Base-by-base conservation (phyloP, 768 basidiomycete species). In the Kwoniella dendrophila region DNA sequence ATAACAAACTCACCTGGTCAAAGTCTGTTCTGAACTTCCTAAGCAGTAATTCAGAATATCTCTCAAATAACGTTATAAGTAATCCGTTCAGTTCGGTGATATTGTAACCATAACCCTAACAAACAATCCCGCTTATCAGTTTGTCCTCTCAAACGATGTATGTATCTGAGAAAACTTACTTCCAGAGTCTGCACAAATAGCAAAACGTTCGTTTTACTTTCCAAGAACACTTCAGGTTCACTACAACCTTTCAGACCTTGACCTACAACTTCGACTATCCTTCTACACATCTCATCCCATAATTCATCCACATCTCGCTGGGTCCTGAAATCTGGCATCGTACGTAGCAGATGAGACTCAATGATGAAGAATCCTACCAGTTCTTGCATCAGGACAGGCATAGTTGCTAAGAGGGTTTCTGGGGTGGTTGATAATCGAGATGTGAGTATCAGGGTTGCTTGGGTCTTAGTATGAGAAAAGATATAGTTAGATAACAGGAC, bases 331-430 rank as follows among this genome's bases (percentile, higher is more conserved):
- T 84, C 86, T 18, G 87, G 87, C 10, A 93, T 91, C 0, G 91
- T 91, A 67, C 88, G 86, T 6, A 97, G 84, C 0, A 99, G 93
- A 73, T 95, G 88, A 0, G 86, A 87, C 80, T 99, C 96, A 67
- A 98, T 87, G 60, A 99, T 92, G 81, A 98, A 99, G 80, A 96
- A 99, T 0, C 96, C 96, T 36, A 92, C 89, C 65, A 98, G 90
- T 79, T 97, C 92, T 76, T 95, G 89, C 26, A 90, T 88, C 22
- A 98, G 82, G n/a, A 84, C 76, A 0, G 88, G 83, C 4, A 98
- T 84, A 2, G 88, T 73, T 6, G 76, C 29, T 41, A 77, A 62
- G 26, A 78, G 69, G 7, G 74, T 78, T 59, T 76, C 75, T 3
- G 80, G 74, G 0, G 69, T 70, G 22, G 77, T 74, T 16, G 79